phyloP scores from a whole-genome alignment of 2,329 filamentous ascomycete species.

The Fusarium sterilihyphosum region DNA sequence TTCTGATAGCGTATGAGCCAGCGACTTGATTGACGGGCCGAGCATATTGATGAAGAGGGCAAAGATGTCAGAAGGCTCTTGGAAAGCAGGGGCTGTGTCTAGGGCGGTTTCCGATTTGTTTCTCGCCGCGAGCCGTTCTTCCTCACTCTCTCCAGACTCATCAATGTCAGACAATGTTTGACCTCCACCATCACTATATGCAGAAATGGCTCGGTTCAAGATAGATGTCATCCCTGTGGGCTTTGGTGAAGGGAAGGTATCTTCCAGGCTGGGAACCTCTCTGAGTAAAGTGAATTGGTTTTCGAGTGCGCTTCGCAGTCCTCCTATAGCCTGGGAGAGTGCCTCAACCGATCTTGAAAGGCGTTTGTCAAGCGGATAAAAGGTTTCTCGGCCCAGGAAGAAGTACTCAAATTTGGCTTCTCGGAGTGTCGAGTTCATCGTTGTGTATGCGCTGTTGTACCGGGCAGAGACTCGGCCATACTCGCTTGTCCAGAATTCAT shows the following conservation, averaged over 20 bases:
- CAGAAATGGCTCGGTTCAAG: constrained; percentile 43
- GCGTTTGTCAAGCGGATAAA: constrained; percentile 81
- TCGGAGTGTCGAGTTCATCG: constrained; percentile 79
- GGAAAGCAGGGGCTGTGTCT: constrained; percentile 53
- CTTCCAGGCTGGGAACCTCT: constrained; percentile 57
- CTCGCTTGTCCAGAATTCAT: constrained; percentile 74
- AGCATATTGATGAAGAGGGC: constrained; percentile 87
- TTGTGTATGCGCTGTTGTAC: constrained; percentile 74
- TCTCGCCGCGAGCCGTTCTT: constrained; percentile 51
- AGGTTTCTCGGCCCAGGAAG: constrained; percentile 78
- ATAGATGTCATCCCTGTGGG: constrained; percentile 38
- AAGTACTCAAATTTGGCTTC: constrained; percentile 94
- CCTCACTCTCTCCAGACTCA: constrained; percentile 68
- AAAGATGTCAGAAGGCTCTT: constrained; percentile 84
- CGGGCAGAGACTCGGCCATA: constrained; percentile 70
- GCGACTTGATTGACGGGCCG: constrained; percentile 93
- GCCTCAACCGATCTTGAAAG: constrained; percentile 87
- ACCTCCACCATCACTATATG: constrained; percentile 51
- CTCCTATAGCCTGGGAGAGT: constrained; percentile 88
- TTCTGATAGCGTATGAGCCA: constrained; percentile 90
- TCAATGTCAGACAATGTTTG: constrained; percentile 70
- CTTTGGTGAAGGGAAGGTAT: constrained; percentile 25
- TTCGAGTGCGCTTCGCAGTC: constrained; percentile 85
- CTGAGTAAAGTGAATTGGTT: constrained; percentile 88
- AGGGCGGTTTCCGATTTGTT: constrained; percentile 46